phyloP scores from a whole-genome alignment of 2,329 filamentous ascomycete genomes.

The Botrytis hyacinthi region DNA sequence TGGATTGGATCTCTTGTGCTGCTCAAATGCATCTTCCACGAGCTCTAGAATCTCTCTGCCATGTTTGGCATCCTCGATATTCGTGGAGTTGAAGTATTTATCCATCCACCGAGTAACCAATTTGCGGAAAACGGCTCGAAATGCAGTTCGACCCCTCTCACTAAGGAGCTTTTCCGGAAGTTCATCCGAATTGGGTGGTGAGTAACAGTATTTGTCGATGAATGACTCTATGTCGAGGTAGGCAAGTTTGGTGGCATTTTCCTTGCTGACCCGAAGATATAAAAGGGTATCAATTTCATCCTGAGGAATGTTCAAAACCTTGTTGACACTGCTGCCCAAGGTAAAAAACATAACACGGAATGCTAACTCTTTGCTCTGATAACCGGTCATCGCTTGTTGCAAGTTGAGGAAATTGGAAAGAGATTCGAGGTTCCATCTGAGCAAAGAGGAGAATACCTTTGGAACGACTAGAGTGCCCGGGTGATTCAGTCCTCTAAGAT shows the following conservation, averaged over 20 bases:
- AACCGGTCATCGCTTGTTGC: background rate
- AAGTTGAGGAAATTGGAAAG: background rate
- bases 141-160: background rate
- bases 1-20: background rate
- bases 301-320: background rate
- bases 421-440: background rate
- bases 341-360: background rate
- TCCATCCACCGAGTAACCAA: background rate
- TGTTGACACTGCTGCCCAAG: background rate
- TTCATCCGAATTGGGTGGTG: background rate
- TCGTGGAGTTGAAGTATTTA: background rate
- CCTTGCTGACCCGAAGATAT: too few relatives aligned
- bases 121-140: background rate
- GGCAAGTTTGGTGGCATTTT: background rate
- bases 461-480: fast-evolving
- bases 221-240: background rate
- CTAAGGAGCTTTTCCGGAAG: background rate
- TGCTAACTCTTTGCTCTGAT: background rate
- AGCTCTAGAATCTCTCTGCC: background rate
- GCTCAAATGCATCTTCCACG: background rate
- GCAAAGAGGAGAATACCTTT: background rate
- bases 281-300: background rate
- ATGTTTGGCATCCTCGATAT: background rate
- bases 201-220: background rate
- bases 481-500: fast-evolving